Base-by-base conservation (phyloP, 2,329 filamentous ascomycete species). In the Neopestalotiopsis rosae region DNA sequence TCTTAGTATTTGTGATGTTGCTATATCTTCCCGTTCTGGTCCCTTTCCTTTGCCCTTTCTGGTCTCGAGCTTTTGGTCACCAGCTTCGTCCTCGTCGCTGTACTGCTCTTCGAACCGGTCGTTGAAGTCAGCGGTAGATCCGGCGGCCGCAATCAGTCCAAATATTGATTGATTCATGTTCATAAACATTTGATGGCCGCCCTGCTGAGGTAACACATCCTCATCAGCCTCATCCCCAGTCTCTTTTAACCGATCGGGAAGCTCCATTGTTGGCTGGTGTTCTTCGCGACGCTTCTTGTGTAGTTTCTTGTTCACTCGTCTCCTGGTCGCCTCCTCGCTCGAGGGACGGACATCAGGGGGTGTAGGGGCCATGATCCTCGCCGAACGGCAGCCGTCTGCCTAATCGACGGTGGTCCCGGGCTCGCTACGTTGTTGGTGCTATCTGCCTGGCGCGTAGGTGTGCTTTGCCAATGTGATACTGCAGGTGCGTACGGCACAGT, bases 161-260 rank as follows among this genome's bases (percentile, higher is more conserved):
- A 98, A 97, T 67, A 98, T 91, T 72, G 94, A 97, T 84, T 97
- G 95, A 80, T 97, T 96, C 90, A 97, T 94, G 76, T 94, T 94
- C 81, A 89, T 84, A 69, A 87, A 86, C 78, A 87, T 84, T 71
- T 85, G 82, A 14, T 83, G 80, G 49, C 81, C 82, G 68, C 84
- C 82, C 9, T 75, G 78, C 2, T 84, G 80, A 4, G 80, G 80
- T 61, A 83, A 72, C 58, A 85, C 80, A 49, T 87, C 84, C 73
- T 88, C 84, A 61, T 87, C 85, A 40, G 81, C 81, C 69, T 87
- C 82, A 68, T 85, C 86, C 71, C 81, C 83, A 58, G 78, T 73
- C 61, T 85, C 82, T 75, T 82, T 84, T 49, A 90, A 78, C 20
- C 83, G 84, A 30, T 88, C 87, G 13, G 88, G 88, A 5, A 89